A percentile compares a stretch with the other conserved stretches of the same genome.
phyloP scores from a whole-genome alignment of 2,329 filamentous ascomycete genomes.

The Aspergillus thermomutatus region DNA sequence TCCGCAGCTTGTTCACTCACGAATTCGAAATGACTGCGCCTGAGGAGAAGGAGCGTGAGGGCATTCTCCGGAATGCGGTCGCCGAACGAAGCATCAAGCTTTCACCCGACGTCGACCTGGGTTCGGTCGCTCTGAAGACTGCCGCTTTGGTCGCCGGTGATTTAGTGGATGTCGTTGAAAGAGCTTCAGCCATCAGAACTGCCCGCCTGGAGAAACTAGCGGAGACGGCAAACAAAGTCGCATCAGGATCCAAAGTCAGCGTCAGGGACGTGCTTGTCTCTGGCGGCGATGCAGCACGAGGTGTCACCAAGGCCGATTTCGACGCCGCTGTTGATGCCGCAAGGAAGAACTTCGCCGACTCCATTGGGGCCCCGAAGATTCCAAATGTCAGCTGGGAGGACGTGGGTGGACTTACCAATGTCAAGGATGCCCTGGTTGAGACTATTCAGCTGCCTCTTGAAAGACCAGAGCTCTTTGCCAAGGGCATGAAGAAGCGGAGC shows the following conservation, averaged over 20 bases:
- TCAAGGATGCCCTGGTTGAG: conserved; percentile 96
- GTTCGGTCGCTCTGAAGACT: conserved; percentile 86
- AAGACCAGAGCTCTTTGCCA: conserved; percentile 88
- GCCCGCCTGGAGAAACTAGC: conserved; percentile 74
- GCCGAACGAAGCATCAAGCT: conserved; percentile 72
- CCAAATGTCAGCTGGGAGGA: conserved; percentile 96
- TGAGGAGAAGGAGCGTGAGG: conserved; percentile 87
- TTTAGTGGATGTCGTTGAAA: conserved; percentile 88
- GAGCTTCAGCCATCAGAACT: conserved; percentile 74
- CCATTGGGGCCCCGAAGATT: conserved; percentile 96
- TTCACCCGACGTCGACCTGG: conserved; percentile 78
- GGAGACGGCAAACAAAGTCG: conserved; percentile 27
- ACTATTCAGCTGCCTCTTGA: conserved; percentile 93
- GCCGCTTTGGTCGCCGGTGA: conserved; percentile 93
- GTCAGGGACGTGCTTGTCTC: conserved; percentile 83
- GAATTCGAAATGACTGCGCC: conserved; percentile 92
- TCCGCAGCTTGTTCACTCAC: conserved; percentile 89
- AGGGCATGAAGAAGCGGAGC: conserved; percentile 97
- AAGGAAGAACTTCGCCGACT: conserved; percentile 95
- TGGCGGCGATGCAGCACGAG: conserved; percentile 74
- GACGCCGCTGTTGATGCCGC: conserved; percentile 92
- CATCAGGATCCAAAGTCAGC: conserved; percentile 47
- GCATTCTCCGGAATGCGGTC: conserved; percentile 76
- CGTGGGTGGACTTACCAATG: conserved; percentile 86
- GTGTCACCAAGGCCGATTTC: conserved; percentile 79